These are phyloP conservation scores for Schwanniomyces occidentalis DNA, from an alignment of 805 yeast species.

Conservation along the genomic window DNA sequence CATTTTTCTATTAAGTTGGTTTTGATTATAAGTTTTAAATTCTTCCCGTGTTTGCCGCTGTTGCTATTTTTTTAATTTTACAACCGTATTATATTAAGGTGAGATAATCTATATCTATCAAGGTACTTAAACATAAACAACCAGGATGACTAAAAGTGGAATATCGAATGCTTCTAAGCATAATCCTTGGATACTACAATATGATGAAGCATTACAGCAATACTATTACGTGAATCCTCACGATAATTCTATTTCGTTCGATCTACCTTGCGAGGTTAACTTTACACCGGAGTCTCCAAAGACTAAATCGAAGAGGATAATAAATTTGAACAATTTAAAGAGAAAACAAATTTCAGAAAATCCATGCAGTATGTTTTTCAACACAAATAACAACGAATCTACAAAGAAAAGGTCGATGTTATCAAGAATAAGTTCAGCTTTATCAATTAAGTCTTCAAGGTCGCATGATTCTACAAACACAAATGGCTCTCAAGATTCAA, in stretches of 20 bases:
- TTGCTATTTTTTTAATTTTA: too few relatives aligned
- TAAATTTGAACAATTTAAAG: constrained; percentile 1
- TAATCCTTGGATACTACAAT: constrained; percentile 27
- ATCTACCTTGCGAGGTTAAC: constrained; percentile 47
- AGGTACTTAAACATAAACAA: too few relatives aligned
- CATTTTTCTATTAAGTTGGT: too few relatives aligned
- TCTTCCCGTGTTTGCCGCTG: too few relatives aligned
- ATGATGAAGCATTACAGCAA: constrained; percentile 38
- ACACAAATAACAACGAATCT: constrained; percentile 1
- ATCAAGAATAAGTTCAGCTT: constrained; percentile 12
- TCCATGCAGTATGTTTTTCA: not conserved
- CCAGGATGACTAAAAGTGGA: too few relatives aligned
- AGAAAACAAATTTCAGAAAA: constrained; percentile 2
- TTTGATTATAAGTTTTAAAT: too few relatives aligned
- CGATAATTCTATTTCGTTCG: constrained; percentile 40
- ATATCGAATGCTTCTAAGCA: too few relatives aligned
- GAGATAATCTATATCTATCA: too few relatives aligned
- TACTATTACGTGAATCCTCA: constrained; percentile 39
- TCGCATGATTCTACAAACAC: not conserved
- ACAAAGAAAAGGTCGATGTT: constrained; percentile 5
- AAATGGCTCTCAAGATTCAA: not conserved
- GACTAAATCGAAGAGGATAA: not conserved
- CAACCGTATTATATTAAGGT: too few relatives aligned
- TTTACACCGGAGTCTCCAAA: constrained; percentile 4
- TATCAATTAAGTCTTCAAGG: constrained; percentile 8